phyloP scores from a whole-genome alignment of 2,329 filamentous ascomycete species.

The Botryotinia globosa region DNA sequence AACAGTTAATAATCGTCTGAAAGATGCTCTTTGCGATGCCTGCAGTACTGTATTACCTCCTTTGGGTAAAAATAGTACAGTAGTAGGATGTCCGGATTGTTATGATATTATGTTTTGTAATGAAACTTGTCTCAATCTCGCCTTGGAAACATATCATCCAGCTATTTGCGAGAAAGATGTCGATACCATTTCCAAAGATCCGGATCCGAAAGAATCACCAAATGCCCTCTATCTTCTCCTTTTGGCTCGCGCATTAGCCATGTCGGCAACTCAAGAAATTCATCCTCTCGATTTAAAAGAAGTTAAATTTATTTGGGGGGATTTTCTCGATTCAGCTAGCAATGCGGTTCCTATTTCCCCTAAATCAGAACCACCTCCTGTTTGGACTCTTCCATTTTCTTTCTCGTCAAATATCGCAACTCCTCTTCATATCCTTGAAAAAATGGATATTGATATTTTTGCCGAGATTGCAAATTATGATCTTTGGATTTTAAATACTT shows the following conservation, averaged over 20 bases:
- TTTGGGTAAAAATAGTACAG: constrained; percentile 47
- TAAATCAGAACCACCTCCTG: constrained; percentile 55
- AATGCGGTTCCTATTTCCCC: constrained; percentile 55
- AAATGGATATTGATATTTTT: constrained; percentile 81
- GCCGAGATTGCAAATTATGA: constrained; percentile 58
- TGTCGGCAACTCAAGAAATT: constrained; percentile 57
- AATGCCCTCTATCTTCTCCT: constrained; percentile 62
- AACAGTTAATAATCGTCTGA: constrained; percentile 83
- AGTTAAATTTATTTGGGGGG: constrained; percentile 68
- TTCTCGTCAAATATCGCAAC: constrained; percentile 73
- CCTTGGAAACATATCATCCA: constrained; percentile 60
- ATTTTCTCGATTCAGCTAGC: constrained; percentile 53
- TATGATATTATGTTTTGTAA: constrained; percentile 66
- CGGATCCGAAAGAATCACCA: constrained; percentile 56
- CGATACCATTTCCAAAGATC: constrained; percentile 63
- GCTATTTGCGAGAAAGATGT: constrained; percentile 65
- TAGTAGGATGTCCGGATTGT: constrained; percentile 58
- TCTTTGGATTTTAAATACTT: constrained; percentile 83
- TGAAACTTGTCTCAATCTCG: constrained; percentile 55
- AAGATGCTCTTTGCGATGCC: constrained; percentile 85
- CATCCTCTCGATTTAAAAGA: constrained; percentile 64
- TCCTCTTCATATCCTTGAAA: constrained; percentile 75
- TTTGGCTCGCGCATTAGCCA: constrained; percentile 60
- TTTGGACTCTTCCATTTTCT: constrained; percentile 72
- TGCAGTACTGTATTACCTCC: constrained; percentile 73